Percentiles rank a stretch among this genome's conserved stretches.
These are phyloP conservation scores for Tricholomella constricta DNA, from an alignment of 768 basidiomycete species.

Conservation along the genomic window DNA sequence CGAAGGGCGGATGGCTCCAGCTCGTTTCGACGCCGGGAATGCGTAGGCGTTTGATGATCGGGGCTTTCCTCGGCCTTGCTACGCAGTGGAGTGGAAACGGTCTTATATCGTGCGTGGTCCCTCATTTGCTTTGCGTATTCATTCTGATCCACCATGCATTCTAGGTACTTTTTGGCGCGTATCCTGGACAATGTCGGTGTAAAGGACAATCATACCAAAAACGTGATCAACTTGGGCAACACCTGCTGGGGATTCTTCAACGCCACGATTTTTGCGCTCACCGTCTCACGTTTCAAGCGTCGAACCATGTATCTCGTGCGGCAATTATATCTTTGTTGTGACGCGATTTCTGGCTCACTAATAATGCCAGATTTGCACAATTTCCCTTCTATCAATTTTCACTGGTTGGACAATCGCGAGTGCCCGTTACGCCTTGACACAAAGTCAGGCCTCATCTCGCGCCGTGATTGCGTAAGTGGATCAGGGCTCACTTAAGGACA, in stretches of 20 bases:
- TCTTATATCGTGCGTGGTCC: constrained; percentile 45
- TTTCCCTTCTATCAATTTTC: constrained; percentile 48
- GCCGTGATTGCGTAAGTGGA: constrained; percentile 49
- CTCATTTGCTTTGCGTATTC: too few relatives aligned
- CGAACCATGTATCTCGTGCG: constrained; percentile 51
- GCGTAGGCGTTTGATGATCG: constrained; percentile 52
- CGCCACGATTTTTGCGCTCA: constrained; percentile 51
- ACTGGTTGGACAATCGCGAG: constrained; percentile 59
- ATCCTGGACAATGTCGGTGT: constrained; percentile 58
- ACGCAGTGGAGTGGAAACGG: constrained; percentile 71
- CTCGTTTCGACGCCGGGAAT: constrained; percentile 49
- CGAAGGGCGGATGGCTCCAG: constrained; percentile 49
- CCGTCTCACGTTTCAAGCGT: constrained; percentile 47
- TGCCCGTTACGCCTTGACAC: constrained; percentile 44
- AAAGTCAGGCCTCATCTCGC: constrained; percentile 44
- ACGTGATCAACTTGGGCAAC: constrained; percentile 56
- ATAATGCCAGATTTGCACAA: constrained; percentile 42
- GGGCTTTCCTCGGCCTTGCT: constrained; percentile 52
- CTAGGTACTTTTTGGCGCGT: constrained; percentile 54
- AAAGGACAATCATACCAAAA: constrained; percentile 50
- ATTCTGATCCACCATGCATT: too few relatives aligned
- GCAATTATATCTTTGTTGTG: neutral
- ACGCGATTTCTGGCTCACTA: neutral
- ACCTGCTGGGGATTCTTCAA: constrained; percentile 60
- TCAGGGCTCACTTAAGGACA: neutral